These are phyloP conservation scores for Phytophthora pluvialis DNA, from an alignment of 352 stramenopile species.

Conservation along the genomic window DNA sequence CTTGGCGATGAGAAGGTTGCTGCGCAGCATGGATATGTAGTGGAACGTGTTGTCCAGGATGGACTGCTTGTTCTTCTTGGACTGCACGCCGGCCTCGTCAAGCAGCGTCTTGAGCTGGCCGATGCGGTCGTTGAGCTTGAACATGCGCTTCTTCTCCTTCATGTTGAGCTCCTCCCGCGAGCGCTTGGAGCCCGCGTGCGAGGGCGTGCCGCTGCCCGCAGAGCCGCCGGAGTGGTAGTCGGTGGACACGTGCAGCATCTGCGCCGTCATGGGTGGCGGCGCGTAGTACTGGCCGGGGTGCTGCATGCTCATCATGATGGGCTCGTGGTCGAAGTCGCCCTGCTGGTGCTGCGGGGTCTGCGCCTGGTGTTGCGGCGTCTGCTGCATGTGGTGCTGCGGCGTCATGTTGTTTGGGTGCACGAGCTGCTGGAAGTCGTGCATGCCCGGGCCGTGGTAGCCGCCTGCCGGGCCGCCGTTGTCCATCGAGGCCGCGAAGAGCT, in stretches of 20 bases:
- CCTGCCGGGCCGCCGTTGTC: constrained; percentile 31
- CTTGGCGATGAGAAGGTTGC: constrained; percentile 64
- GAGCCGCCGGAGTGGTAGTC: constrained; percentile 62
- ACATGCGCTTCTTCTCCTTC: constrained; percentile 90
- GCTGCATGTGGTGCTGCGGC: constrained; percentile 54
- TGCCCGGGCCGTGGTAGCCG: constrained; percentile 37
- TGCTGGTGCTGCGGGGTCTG: constrained; percentile 48
- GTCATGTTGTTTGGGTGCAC: constrained; percentile 47
- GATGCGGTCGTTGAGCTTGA: constrained; percentile 88
- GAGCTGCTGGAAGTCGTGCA: constrained; percentile 53
- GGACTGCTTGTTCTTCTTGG: constrained; percentile 82
- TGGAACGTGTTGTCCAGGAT: constrained; percentile 72
- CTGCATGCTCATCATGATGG: constrained; percentile 75
- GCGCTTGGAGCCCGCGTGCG: constrained; percentile 50
- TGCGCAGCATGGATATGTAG: constrained; percentile 72
- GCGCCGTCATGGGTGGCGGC: constrained; percentile 53
- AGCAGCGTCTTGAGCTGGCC: constrained; percentile 70
- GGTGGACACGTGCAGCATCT: constrained; percentile 74
- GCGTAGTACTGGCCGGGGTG: constrained; percentile 64
- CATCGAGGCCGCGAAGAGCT: constrained; percentile 51
- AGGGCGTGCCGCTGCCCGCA: constrained; percentile 38
- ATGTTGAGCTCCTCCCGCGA: constrained; percentile 84
- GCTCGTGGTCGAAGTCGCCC: constrained; percentile 70
- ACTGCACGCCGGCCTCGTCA: constrained; percentile 63
- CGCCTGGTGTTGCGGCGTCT: constrained; percentile 51